These are phyloP conservation scores for Pyrenochaeta sp. DNA, from an alignment of 2,329 filamentous ascomycete genomes.

Conservation along the genomic window DNA sequence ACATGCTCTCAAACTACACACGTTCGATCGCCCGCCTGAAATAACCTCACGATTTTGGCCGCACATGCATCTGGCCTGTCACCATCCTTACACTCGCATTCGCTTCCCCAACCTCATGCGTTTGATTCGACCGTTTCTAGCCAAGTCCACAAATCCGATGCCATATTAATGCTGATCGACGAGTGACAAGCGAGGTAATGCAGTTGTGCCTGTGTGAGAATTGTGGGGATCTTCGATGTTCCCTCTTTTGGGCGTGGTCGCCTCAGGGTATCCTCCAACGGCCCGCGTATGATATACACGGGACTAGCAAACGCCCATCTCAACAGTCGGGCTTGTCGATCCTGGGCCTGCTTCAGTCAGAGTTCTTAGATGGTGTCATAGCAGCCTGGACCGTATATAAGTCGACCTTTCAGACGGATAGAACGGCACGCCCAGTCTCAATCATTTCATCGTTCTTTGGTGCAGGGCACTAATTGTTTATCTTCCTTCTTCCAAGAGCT, in stretches of 20 bases:
- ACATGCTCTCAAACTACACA: constrained; percentile 45
- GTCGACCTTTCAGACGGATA: constrained; percentile 13
- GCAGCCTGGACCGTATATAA: constrained; percentile 32
- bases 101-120: constrained; percentile 31
- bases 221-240: constrained; percentile 28
- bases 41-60: constrained; percentile 25
- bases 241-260: constrained; percentile 27
- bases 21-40: constrained; percentile 39
- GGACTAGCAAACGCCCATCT: constrained; percentile 32
- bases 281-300: constrained; percentile 44
- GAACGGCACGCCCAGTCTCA: constrained; percentile 24
- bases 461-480: constrained; percentile 45
- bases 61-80: constrained; percentile 25
- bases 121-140: constrained; percentile 45
- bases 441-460: constrained; percentile 29
- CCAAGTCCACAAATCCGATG: constrained; percentile 26
- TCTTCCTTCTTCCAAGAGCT: constrained; percentile 44
- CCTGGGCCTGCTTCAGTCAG: constrained; percentile 19
- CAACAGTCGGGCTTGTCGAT: constrained; percentile 21
- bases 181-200: constrained; percentile 26
- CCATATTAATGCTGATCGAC: constrained; percentile 21
- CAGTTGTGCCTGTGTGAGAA: constrained; percentile 39
- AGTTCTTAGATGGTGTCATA: constrained; percentile 8
- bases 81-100: constrained; percentile 18
- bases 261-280: constrained; percentile 44